A percentile compares a stretch with the other conserved stretches of the same genome.
These are phyloP conservation scores for Fusarium tricinctum DNA, from an alignment of 2,329 filamentous ascomycete species.

Conservation along the genomic window DNA sequence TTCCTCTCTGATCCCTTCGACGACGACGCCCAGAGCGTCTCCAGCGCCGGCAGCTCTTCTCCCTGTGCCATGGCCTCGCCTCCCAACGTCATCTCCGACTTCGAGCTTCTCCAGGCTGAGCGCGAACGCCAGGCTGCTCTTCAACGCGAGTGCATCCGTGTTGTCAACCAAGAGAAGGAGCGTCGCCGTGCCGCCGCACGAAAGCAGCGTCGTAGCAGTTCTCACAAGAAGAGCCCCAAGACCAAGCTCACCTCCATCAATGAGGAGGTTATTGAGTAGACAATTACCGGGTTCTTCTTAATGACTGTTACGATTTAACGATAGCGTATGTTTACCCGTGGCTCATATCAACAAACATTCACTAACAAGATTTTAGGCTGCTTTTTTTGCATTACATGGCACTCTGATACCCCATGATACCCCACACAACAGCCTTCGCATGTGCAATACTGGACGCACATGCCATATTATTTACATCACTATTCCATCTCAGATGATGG, in stretches of 20 bases:
- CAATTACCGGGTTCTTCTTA: constrained; percentile 44
- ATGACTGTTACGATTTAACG: constrained; percentile 50
- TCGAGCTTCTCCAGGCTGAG: constrained; percentile 65
- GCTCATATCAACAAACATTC: constrained; percentile 3
- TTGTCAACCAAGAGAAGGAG: constrained; percentile 69
- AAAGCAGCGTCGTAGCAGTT: constrained; percentile 56
- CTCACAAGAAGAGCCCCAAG: constrained; percentile 65
- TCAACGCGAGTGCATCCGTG: constrained; percentile 67
- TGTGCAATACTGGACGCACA: constrained; percentile 44
- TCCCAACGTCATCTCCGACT: constrained; percentile 59
- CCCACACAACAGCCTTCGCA: constrained; percentile 41
- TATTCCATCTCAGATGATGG: constrained; percentile 35
- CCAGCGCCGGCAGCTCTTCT: constrained; percentile 60
- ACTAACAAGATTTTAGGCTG: constrained; percentile 46
- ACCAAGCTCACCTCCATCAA: constrained; percentile 63
- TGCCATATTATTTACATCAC: constrained; percentile 39
- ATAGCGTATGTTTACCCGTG: constrained; percentile 42
- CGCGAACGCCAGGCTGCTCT: constrained; percentile 62
- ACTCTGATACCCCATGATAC: constrained; percentile 49
- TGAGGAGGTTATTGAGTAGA: constrained; percentile 60
- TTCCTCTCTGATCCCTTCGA: constrained; percentile 66
- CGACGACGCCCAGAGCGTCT: constrained; percentile 64
- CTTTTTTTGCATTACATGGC: constrained; percentile 44
- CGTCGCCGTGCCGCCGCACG: constrained; percentile 59
- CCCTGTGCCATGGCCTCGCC: constrained; percentile 53